These are phyloP conservation scores for Candida anglica DNA, from an alignment of 805 yeast species.

Conservation along the genomic window DNA sequence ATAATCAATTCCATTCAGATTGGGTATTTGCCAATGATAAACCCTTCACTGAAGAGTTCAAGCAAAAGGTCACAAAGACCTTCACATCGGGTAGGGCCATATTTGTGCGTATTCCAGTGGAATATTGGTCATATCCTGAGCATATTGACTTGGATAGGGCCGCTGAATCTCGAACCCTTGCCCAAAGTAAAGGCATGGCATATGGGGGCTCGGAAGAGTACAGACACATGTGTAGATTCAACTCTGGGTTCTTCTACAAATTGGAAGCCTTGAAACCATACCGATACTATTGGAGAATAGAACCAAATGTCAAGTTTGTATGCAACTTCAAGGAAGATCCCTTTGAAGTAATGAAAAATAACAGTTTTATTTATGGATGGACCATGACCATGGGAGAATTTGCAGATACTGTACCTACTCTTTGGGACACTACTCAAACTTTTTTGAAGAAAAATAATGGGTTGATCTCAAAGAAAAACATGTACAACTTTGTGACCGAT, in stretches of 20 bases:
- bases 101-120: constrained; percentile 16
- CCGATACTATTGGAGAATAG: constrained; percentile 23
- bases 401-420: constrained; percentile 15
- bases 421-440: constrained; percentile 17
- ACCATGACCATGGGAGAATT: constrained; percentile 18
- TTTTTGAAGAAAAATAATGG: constrained; percentile 6
- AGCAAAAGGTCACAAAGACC: constrained; percentile 9
- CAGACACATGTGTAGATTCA: constrained; percentile 22
- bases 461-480: too few relatives aligned
- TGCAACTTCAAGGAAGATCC: constrained; percentile 18
- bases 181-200: constrained; percentile 25
- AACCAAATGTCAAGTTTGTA: constrained; percentile 17
- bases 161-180: constrained; percentile 26
- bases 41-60: constrained; percentile 18
- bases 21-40: constrained; percentile 23
- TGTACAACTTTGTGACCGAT: too few relatives aligned
- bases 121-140: constrained; percentile 19
- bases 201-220: constrained; percentile 26
- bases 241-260: constrained; percentile 18
- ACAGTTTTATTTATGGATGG: constrained; percentile 19
- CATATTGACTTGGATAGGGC: constrained; percentile 16
- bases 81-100: constrained; percentile 16
- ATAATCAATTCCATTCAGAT: constrained; percentile 17
- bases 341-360: constrained; percentile 17
- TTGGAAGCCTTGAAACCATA: constrained; percentile 15